Base-by-base conservation (phyloP, 2,329 filamentous ascomycete genomes). In the Teratosphaeria gauchensis region DNA sequence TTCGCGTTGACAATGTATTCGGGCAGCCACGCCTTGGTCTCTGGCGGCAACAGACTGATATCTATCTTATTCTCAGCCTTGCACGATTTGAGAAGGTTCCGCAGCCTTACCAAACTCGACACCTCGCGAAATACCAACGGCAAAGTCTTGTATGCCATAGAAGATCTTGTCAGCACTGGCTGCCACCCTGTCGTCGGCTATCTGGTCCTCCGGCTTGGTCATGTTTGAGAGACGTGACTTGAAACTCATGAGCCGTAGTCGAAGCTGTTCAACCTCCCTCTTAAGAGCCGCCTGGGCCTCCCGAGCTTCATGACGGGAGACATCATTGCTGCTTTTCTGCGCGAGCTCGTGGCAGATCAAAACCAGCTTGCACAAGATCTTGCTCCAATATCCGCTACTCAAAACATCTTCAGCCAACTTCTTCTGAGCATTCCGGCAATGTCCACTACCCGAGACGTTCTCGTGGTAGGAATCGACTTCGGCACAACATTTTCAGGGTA, bases 391-490 rank as follows among this genome's bases (percentile, higher is more conserved):
- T 28, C 24, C 24, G 24, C 24, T 28, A 28, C 24, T 28, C 24
- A 51, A 21, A 12, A 21, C 48, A 33, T 2, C 46, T 38, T 51
- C 46, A 33, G 6, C 12, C 48, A 35, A 8, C 55, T 21, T 19
- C n/a, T 46, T 16, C 53, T 21, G 55, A n/a, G 32, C 35, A 56
- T 31, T 31, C 5, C 19, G 28, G 31, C 28, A 35, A 54, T 46
- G 42, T 46, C 42, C 33, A 8, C 12, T 35, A 33, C 35, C 19
- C 6, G 14, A 14, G 86, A 89, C 68, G 79, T 85, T 55, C 73
- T 90, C 63, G 87, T 90, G 65, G 85, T 90, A 32, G 88, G 87
- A 8, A 83, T 90, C 11, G 88, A 91, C 71, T 91, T 91, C 75
- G 88, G 88, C 14, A 91, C 88, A 12, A 91, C 88, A 1, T 91